These are phyloP conservation scores for Uronychia binucleata DNA, from an alignment of 73 alveolate genomes.

Conservation along the genomic window DNA sequence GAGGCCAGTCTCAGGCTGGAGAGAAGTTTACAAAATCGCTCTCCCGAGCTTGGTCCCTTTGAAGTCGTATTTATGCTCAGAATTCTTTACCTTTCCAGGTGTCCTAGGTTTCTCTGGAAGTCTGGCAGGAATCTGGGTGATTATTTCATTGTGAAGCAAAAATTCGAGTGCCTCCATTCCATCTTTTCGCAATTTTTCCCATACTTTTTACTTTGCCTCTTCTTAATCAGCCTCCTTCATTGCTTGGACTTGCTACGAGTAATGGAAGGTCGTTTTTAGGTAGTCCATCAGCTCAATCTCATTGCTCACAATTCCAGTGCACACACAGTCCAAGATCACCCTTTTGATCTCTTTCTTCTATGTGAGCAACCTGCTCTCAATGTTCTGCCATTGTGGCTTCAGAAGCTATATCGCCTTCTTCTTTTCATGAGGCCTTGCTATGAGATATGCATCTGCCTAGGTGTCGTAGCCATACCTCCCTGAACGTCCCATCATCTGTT, in stretches of 20 bases:
- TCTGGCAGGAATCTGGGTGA: too few relatives aligned
- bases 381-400: neutral
- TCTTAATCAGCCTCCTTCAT: neutral
- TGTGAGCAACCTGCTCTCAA: neutral
- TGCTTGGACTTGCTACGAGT: neutral
- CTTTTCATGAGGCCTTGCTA: neutral
- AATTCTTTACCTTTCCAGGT: neutral
- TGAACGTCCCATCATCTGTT: slow-evolving; percentile 68
- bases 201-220: neutral
- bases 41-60: slow-evolving; percentile 55
- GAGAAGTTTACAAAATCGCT: slow-evolving; percentile 30
- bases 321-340: slow-evolving; percentile 24
- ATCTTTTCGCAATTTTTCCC: neutral
- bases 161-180: slow-evolving; percentile 51
- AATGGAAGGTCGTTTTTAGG: slow-evolving; percentile 21
- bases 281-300: slow-evolving; percentile 3
- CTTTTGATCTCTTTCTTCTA: slow-evolving; percentile 4
- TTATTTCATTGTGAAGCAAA: slow-evolving; percentile 39
- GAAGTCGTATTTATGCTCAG: neutral
- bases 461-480: slow-evolving; percentile 60
- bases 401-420: neutral
- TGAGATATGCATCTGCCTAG: slow-evolving; percentile 19
- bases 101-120: neutral
- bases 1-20: slow-evolving; percentile 60
- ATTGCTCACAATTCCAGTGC: slow-evolving; percentile 20